Evolutionary conservation across 2,329 filamentous ascomycete genomes (phyloP).

Genomic region (Talaromyces pinophilus): DNA sequence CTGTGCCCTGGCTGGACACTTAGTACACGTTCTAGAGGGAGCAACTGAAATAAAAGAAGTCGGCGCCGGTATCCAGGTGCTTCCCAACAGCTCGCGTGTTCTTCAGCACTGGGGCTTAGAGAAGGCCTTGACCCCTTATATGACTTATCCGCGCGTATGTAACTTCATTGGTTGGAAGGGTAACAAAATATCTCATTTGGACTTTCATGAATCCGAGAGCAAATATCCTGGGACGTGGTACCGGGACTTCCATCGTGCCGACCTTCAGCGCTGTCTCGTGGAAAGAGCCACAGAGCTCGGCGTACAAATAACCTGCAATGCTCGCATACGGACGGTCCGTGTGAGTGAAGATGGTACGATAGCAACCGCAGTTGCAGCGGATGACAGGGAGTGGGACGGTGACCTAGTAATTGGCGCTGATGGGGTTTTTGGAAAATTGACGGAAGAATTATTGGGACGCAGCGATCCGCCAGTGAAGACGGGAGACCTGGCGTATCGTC

Average conservation of each 20-base stretch:
- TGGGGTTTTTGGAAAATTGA: conserved; percentile 1
- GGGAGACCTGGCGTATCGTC: conserved; percentile 10
- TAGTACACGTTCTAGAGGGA: conserved; percentile 45
- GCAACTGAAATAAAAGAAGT: conserved; percentile 39
- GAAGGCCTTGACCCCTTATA: conserved; percentile 36
- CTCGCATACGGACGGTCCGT: conserved; percentile 47
- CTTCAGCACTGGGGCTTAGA: conserved; percentile 31
- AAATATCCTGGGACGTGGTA: conserved; percentile 40
- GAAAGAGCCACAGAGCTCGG: conserved; percentile 1
- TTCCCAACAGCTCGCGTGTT: conserved; percentile 33
- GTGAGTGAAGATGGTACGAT: conserved; percentile 35
- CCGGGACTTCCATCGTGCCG: conserved; percentile 51
- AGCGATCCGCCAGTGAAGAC: conserved; percentile 5
- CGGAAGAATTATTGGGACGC: neutral
- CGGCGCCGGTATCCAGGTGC: conserved; percentile 37
- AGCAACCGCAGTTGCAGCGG: conserved; percentile 40
- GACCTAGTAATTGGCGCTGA: conserved; percentile 8
- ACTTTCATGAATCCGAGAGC: conserved; percentile 32
- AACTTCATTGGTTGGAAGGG: conserved; percentile 44
- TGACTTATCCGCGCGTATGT: conserved; percentile 23
- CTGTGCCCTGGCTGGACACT: conserved; percentile 41
- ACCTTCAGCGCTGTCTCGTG: conserved; percentile 40
- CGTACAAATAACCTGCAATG: conserved; percentile 47
- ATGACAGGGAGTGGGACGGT: conserved; percentile 25
- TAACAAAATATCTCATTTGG: conserved; percentile 40